Conservation (phyloP, 805 yeast genomes). For the Candida ipomoeae region DNA sequence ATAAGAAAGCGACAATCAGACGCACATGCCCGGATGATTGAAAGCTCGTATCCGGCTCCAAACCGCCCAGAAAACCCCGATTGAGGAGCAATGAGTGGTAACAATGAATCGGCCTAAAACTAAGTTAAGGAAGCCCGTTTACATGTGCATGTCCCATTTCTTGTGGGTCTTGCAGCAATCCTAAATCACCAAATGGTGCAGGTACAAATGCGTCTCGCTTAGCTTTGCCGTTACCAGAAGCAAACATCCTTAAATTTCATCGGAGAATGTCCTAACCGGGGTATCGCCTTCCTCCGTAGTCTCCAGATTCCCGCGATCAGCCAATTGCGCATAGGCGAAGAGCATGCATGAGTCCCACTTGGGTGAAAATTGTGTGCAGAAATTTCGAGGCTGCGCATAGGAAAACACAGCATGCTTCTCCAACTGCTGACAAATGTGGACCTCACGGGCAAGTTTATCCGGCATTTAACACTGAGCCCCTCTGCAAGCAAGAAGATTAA, state of each 20-base stretch:
- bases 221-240: not conserved
- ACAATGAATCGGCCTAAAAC: not conserved
- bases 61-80: not conserved
- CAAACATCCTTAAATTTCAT: not conserved
- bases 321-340: slow-evolving; percentile 1
- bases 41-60: not conserved
- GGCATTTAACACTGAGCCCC: not conserved
- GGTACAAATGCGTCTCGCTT: not conserved
- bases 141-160: not conserved
- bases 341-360: not conserved
- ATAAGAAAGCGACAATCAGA: not conserved
- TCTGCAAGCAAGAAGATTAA: not conserved
- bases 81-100: not conserved
- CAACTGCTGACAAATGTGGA: not conserved
- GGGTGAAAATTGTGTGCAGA: not conserved
- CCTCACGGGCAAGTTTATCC: not conserved
- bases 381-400: not conserved
- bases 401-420: not conserved
- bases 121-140: not conserved
- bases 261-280: not conserved
- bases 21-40: not conserved
- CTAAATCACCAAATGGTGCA: not conserved
- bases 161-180: not conserved
- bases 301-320: slow-evolving; percentile 1
- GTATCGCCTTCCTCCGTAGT: not conserved